phyloP scores from a whole-genome alignment of 441 rosid species.

The Iberis amara region DNA sequence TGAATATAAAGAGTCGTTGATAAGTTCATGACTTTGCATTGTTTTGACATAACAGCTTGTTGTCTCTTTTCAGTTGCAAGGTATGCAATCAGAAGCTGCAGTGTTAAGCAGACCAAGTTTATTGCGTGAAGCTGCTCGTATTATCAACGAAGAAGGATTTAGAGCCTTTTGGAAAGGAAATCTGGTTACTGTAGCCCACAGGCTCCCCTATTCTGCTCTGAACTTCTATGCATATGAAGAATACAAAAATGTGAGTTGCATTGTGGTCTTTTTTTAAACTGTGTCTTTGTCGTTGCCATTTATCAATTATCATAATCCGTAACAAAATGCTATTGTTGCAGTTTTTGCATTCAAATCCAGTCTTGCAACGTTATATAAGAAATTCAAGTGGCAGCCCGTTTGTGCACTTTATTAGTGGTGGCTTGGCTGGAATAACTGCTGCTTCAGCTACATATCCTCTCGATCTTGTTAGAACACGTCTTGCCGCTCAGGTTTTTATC shows the following conservation, averaged over 20 bases:
- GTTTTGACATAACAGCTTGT: background rate
- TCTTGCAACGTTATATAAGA: constrained; percentile 37
- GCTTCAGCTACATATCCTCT: constrained; percentile 86
- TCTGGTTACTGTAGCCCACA: constrained; percentile 81
- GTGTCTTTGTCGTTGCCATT: constrained; percentile 12
- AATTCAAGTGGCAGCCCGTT: constrained; percentile 34
- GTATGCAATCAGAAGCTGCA: constrained; percentile 74
- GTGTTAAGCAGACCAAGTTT: constrained; percentile 52
- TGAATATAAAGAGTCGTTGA: background rate
- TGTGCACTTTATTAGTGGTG: constrained; percentile 83
- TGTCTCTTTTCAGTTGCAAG: constrained; percentile 62
- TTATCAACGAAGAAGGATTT: constrained; percentile 72
- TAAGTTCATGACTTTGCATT: constrained; percentile 1
- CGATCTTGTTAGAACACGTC: constrained; percentile 96
- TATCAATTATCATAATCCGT: constrained; percentile 7
- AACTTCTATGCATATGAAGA: constrained; percentile 80
- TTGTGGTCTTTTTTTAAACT: background rate
- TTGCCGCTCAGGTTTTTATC: constrained; percentile 74
- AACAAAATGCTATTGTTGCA: constrained; percentile 25
- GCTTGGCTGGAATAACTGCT: constrained; percentile 92
- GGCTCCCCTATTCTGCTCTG: constrained; percentile 77
- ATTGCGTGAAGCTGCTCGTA: constrained; percentile 70
- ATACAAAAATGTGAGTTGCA: constrained; percentile 53
- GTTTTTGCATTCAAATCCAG: constrained; percentile 49
- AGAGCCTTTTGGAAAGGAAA: constrained; percentile 97